A percentile compares a stretch with the other conserved stretches of the same genome.
phyloP scores from a whole-genome alignment of 2,329 filamentous ascomycete genomes.

The Claviceps humidiphila region DNA sequence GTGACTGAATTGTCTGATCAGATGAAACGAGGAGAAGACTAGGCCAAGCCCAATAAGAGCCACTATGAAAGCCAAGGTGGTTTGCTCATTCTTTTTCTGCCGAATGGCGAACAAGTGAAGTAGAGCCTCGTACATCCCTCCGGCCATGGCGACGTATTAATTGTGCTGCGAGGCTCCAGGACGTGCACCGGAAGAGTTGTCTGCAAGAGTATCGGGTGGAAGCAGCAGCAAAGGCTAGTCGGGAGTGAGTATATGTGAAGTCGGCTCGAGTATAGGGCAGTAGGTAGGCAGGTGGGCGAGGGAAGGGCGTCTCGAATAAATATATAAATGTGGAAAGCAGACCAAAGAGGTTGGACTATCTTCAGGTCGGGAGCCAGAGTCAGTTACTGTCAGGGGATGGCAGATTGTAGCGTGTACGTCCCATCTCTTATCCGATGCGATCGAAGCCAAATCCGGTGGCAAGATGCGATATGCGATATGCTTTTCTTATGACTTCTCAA shows the following conservation, averaged over 20 bases:
- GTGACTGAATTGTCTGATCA: slow-evolving; percentile 1
- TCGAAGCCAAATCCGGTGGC: no score
- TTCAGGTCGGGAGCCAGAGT: no score
- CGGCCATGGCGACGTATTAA: background rate
- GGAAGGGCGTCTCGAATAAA: background rate
- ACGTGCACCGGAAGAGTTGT: background rate
- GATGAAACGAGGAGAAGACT: slow-evolving; percentile 4
- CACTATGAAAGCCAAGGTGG: slow-evolving; percentile 5
- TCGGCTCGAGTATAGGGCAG: background rate
- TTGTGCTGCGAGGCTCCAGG: background rate
- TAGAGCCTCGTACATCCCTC: background rate
- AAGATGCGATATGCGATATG: no score
- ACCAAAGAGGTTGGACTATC: background rate
- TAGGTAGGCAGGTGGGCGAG: background rate
- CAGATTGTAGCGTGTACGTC: no score
- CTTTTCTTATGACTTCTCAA: no score
- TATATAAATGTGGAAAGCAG: background rate
- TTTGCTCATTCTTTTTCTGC: slow-evolving; percentile 3
- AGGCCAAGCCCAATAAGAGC: slow-evolving; percentile 3
- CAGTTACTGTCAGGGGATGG: no score
- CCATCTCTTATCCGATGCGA: no score
- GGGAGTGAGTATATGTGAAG: background rate
- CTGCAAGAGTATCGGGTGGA: background rate
- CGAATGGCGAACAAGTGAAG: slow-evolving; percentile 1
- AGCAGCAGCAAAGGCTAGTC: no score